phyloP scores from a whole-genome alignment of 2,329 filamentous ascomycete species.

The Microsporum ferrugineum region DNA sequence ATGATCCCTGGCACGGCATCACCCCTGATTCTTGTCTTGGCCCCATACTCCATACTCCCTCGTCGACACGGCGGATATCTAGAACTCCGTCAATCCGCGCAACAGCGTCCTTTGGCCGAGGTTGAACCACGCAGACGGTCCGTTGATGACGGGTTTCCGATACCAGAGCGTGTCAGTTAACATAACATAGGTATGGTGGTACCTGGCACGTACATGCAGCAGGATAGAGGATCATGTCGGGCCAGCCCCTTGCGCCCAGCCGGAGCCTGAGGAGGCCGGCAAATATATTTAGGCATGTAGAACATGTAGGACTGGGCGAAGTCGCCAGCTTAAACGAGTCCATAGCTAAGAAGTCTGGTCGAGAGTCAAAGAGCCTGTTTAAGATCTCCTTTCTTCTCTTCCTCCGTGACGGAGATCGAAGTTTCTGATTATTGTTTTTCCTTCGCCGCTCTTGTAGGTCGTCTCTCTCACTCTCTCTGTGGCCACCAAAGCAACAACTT shows the following conservation, averaged over 20 bases:
- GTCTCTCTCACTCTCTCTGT: not conserved
- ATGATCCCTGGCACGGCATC: not conserved
- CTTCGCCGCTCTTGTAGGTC: not conserved
- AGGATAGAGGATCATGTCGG: not conserved
- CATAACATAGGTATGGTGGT: too few relatives aligned
- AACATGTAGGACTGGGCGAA: too few relatives aligned
- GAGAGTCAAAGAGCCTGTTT: too few relatives aligned
- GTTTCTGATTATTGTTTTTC: conserved; percentile 4
- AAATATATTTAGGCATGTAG: not conserved
- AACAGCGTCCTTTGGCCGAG: too few relatives aligned
- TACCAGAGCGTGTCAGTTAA: too few relatives aligned
- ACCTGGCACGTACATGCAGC: not conserved
- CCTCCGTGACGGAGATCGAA: not conserved
- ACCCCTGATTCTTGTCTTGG: not conserved
- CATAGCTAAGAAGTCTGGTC: too few relatives aligned
- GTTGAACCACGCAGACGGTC: not conserved
- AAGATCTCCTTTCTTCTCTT: not conserved
- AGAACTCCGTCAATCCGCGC: not conserved
- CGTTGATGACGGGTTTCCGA: too few relatives aligned
- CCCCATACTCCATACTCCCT: not conserved
- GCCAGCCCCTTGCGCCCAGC: not conserved
- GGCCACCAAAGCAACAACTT: not conserved
- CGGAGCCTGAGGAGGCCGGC: not conserved
- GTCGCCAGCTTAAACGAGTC: too few relatives aligned
- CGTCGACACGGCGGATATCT: not conserved